A percentile compares a stretch with the other conserved stretches of the same genome.
phyloP scores from a whole-genome alignment of 257 asterid genomes.

The Parsonsia alboflavescens region DNA sequence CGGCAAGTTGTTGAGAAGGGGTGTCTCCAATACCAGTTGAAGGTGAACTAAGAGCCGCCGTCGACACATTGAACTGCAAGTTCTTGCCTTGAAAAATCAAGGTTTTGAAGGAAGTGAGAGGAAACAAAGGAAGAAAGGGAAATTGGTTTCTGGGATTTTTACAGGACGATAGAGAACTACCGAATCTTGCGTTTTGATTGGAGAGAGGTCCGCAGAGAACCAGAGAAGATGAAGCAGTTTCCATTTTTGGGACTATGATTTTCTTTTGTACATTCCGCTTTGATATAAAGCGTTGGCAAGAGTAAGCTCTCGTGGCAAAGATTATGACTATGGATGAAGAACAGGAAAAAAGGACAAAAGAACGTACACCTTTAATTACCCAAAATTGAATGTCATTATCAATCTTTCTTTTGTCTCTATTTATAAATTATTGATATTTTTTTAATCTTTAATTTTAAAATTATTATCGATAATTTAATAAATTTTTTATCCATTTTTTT shows the following conservation, averaged over 20 bases:
- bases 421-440: too few relatives aligned
- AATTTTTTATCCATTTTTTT: too few relatives aligned
- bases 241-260: constrained; percentile 15
- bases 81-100: constrained; percentile 26
- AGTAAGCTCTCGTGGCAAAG: too few relatives aligned
- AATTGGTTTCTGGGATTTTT: constrained; percentile 9
- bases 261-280: neutral
- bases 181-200: constrained; percentile 12
- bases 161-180: constrained; percentile 17
- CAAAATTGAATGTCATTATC: too few relatives aligned
- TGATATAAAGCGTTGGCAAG: too few relatives aligned
- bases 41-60: constrained; percentile 21
- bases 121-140: constrained; percentile 15
- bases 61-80: constrained; percentile 31
- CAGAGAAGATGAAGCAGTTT: constrained; percentile 14
- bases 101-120: constrained; percentile 26
- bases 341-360: too few relatives aligned
- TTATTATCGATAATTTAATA: too few relatives aligned
- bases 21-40: constrained; percentile 21
- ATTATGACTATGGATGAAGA: too few relatives aligned
- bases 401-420: too few relatives aligned
- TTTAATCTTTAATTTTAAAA: too few relatives aligned
- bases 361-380: too few relatives aligned
- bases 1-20: constrained; percentile 48
- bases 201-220: constrained; percentile 1